Conservation (phyloP, 1,284 basidiomycete species). For the Tranzscheliella williamsii region DNA sequence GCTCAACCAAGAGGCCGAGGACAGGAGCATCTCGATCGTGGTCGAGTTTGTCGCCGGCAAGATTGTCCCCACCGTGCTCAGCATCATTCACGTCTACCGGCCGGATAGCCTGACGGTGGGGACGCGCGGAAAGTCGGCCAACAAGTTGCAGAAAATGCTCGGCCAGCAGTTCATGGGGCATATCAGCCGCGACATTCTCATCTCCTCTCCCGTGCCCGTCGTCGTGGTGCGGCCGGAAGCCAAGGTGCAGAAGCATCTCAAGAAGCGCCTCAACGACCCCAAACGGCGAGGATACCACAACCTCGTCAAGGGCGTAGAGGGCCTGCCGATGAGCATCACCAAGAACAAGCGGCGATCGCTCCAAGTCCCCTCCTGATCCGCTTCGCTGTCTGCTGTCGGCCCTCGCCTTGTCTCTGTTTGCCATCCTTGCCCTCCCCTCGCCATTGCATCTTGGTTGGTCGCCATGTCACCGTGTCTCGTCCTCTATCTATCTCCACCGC, state of each 20-base stretch:
- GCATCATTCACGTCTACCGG: conserved; percentile 85
- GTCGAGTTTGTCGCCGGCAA: conserved; percentile 92
- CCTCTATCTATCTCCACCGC: no score
- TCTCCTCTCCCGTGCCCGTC: conserved; percentile 57
- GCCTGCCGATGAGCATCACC: conserved; percentile 47
- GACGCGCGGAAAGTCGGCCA: conserved; percentile 70
- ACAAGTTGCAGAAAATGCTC: conserved; percentile 57
- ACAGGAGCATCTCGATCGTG: conserved; percentile 85
- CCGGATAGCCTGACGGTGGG: conserved; percentile 94
- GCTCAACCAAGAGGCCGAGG: conserved; percentile 77
- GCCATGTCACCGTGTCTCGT: no score
- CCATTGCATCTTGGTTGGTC: no score
- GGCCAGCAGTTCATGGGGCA: conserved; percentile 55
- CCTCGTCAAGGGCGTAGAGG: conserved; percentile 39
- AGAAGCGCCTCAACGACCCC: conserved; percentile 56
- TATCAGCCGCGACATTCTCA: conserved; percentile 52
- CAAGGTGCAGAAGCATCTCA: conserved; percentile 57
- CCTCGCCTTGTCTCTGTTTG: no score
- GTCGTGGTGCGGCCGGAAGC: conserved; percentile 59
- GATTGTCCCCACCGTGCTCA: conserved; percentile 76
- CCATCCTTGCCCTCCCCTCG: no score
- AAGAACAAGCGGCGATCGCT: conserved; percentile 36
- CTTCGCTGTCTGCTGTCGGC: no score
- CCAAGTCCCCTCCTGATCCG: conserved; percentile 10
- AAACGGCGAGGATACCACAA: conserved; percentile 56